Evolutionary conservation across 2,329 filamentous ascomycete species (phyloP), one percentile per base, ranked within the genome.

Genomic region (Bipolaris bicolor): DNA sequence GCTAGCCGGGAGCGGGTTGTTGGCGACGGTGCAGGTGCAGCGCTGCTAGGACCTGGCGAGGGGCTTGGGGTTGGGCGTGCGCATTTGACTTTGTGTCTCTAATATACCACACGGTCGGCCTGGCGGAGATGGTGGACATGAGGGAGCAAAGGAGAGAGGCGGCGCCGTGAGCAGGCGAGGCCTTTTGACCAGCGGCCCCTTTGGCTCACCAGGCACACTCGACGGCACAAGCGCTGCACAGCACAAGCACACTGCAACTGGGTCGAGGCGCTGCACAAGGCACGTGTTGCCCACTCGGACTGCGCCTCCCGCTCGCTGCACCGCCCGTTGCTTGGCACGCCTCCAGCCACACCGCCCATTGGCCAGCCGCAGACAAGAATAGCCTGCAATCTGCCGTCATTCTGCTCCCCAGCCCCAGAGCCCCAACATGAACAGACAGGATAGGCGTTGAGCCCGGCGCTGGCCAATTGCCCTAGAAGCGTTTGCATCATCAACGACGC

Each of bases 341-440:
- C 20, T 20, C 11, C 16, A 26, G 29, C 43, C 36, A 24, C n/a
- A 7, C 37, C 3, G 13, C 18, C 24, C n/a, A 57, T 47, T 57
- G 54, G 54, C 31, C 16, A 1, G 7, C 7, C 13, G 5, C 29
- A 7, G 5, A 7, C 20, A 34, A 39, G 22, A 34, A 49, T 46
- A 53, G 52, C n/a, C 13, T 22, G 37, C 47, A 44, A 49, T 57
- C 49, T 57, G 50, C 55, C 58, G 52, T 51, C 61, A 49, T 57
- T 18, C 34, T 40, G 53, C 40, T 37, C 53, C 41, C 22, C 41
- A 29, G 39, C 39, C 39, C 29, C 29, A 13, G 29, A 31, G 29
- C 29, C 29, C 29, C 29, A 31, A 31, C 37, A 39, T 31, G 29
- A 31, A 31, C 29, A 31, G 29, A 31, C 29, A 31, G 5, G 29